A percentile compares a stretch with the other conserved stretches of the same genome.
Conservation (phyloP, 2,329 filamentous ascomycete genomes). For the Scedosporium apiospermum region DNA sequence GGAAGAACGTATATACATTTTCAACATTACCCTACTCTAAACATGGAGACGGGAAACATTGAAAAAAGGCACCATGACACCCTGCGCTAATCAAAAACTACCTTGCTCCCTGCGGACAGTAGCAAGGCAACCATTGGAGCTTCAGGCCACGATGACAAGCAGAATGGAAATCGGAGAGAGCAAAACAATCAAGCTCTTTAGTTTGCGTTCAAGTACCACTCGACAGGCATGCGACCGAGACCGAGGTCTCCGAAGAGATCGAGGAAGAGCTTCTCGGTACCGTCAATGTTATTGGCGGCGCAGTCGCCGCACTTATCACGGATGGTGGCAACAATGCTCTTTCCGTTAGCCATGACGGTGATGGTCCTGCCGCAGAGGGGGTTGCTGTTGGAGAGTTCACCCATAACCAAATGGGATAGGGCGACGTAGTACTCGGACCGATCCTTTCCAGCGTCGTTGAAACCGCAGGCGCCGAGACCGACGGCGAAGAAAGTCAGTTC, state of each 20-base stretch:
- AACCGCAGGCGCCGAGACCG: slow-evolving; percentile 61
- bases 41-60: neutral
- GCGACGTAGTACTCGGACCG: slow-evolving; percentile 54
- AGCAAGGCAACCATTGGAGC: neutral
- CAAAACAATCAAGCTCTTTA: neutral
- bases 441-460: slow-evolving; percentile 48
- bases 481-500: slow-evolving; percentile 68
- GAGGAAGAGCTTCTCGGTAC: slow-evolving; percentile 46
- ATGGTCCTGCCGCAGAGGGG: slow-evolving; percentile 61
- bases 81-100: neutral
- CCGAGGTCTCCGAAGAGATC: slow-evolving; percentile 38
- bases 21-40: neutral
- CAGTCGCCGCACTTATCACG: slow-evolving; percentile 73
- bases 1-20: neutral
- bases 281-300: slow-evolving; percentile 43
- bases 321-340: slow-evolving; percentile 47
- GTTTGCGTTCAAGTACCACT: slow-evolving; percentile 38
- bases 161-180: neutral
- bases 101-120: neutral
- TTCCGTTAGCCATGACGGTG: slow-evolving; percentile 52
- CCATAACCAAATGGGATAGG: slow-evolving; percentile 57
- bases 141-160: neutral
- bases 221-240: slow-evolving; percentile 29
- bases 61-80: neutral
- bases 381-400: slow-evolving; percentile 53